phyloP scores from a whole-genome alignment of 2,329 filamentous ascomycete genomes.

The Leptosphaerulina australis region DNA sequence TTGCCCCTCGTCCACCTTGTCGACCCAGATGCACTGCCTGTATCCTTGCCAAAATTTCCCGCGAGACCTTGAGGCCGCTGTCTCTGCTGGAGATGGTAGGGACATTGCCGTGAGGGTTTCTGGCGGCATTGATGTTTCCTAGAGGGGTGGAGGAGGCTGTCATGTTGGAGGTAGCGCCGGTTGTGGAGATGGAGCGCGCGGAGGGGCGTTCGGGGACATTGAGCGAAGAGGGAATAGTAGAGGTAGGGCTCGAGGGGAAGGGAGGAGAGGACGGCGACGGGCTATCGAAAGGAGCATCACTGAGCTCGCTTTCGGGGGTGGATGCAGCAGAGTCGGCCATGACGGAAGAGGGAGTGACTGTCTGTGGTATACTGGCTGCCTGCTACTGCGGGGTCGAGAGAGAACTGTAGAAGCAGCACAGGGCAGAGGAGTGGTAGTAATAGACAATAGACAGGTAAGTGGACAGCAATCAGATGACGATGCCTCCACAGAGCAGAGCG shows the following conservation, averaged over 20 bases:
- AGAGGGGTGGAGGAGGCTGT: conserved; percentile 83
- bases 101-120: conserved; percentile 56
- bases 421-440: conserved; percentile 9
- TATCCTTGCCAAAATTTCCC: conserved; percentile 72
- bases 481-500: conserved; percentile 18
- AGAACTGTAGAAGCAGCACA: conserved; percentile 8
- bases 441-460: conserved; percentile 12
- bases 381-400: conserved; percentile 28
- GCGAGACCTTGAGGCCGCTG: conserved; percentile 59
- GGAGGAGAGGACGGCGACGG: conserved; percentile 41
- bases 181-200: conserved; percentile 65
- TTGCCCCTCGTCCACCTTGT: conserved; percentile 54
- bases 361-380: conserved; percentile 5
- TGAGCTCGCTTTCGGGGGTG: conserved; percentile 40
- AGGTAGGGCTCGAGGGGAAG: conserved; percentile 28
- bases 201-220: conserved; percentile 54
- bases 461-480: conserved; percentile 20
- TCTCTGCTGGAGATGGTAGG: conserved; percentile 54
- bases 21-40: conserved; percentile 71
- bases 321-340: conserved; percentile 40
- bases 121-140: conserved; percentile 73
- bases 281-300: conserved; percentile 41
- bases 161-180: conserved; percentile 61
- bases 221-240: conserved; percentile 28
- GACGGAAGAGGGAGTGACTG: conserved; percentile 19